These are phyloP conservation scores for Cyclotella cryptica DNA, from an alignment of 108 stramenopile genomes.

Conservation along the genomic window DNA sequence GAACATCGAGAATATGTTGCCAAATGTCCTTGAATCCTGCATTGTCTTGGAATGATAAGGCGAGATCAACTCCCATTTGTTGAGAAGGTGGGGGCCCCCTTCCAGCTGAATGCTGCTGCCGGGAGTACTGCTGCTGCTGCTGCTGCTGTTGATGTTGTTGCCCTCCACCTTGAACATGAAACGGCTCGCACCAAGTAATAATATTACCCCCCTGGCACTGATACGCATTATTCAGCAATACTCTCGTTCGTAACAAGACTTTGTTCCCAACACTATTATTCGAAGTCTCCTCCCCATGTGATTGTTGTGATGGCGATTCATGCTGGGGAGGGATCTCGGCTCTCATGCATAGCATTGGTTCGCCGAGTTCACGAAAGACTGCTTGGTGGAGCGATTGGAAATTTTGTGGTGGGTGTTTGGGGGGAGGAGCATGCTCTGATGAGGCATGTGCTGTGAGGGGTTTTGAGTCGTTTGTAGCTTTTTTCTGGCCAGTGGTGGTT, in stretches of 20 bases:
- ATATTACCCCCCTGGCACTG: conserved; percentile 93
- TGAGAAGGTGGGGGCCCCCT: neutral
- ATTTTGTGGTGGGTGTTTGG: conserved; percentile 4
- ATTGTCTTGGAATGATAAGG: conserved; percentile 90
- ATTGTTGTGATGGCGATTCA: conserved; percentile 30
- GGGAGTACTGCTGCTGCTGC: conserved; percentile 22
- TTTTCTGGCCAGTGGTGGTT: too few relatives aligned
- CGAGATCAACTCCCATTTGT: conserved; percentile 80
- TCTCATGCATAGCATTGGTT: conserved; percentile 86
- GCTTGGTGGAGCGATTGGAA: conserved; percentile 7
- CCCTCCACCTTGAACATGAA: conserved; percentile 20
- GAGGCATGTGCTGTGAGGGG: neutral
- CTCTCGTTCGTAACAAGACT: conserved; percentile 80
- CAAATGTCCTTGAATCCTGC: conserved; percentile 89
- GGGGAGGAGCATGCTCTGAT: conserved; percentile 2
- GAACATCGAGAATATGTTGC: conserved; percentile 84
- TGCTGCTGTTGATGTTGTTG: conserved; percentile 23
- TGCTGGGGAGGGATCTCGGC: conserved; percentile 62
- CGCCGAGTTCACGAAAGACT: conserved; percentile 73
- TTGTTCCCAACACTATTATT: conserved; percentile 21
- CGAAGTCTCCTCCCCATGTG: neutral
- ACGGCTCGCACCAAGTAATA: conserved; percentile 93
- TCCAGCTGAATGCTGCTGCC: neutral
- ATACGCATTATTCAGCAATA: conserved; percentile 83
- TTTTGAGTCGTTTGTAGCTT: neutral